Evolutionary conservation across 164 flowering plant species (phyloP).

Genomic region (Piper betle): DNA sequence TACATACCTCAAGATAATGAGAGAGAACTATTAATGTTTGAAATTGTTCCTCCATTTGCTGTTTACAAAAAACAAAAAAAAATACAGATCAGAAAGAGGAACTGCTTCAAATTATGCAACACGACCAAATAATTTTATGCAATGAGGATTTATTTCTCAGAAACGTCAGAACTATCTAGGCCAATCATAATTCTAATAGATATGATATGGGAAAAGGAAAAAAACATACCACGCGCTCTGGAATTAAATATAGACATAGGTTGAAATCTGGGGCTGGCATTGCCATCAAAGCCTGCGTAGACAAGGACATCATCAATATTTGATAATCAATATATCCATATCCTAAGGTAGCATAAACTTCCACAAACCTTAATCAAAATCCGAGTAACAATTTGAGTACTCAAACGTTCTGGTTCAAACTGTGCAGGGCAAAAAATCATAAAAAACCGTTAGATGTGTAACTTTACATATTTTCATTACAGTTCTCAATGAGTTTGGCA

Average conservation of each 20-base stretch:
- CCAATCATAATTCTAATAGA: not conserved
- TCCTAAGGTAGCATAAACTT: too few species aligned
- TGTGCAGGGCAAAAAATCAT: conserved; percentile 14
- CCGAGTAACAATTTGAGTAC: conserved; percentile 71
- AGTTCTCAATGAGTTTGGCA: not conserved
- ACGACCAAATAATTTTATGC: not conserved
- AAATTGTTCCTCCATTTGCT: conserved; percentile 99
- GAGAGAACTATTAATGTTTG: conserved; percentile 88
- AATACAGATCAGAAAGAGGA: not conserved
- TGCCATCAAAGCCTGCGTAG: conserved; percentile 89
- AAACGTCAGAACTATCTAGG: not conserved
- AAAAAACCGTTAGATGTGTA: too few species aligned
- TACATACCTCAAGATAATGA: conserved; percentile 82
- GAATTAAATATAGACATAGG: conserved; percentile 91
- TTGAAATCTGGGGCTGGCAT: conserved; percentile 98
- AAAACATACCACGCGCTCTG: conserved; percentile 80
- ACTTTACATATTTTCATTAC: too few species aligned
- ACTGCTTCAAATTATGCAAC: not conserved
- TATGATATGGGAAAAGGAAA: not conserved
- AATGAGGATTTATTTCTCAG: not conserved
- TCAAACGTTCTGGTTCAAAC: conserved; percentile 97
- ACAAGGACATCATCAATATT: conserved; percentile 1
- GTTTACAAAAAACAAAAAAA: conserved; percentile 5
- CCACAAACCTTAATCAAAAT: conserved; percentile 74
- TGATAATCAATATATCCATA: not conserved